phyloP scores from a whole-genome alignment of 441 rosid species.

The Francoa sonchifolia region DNA sequence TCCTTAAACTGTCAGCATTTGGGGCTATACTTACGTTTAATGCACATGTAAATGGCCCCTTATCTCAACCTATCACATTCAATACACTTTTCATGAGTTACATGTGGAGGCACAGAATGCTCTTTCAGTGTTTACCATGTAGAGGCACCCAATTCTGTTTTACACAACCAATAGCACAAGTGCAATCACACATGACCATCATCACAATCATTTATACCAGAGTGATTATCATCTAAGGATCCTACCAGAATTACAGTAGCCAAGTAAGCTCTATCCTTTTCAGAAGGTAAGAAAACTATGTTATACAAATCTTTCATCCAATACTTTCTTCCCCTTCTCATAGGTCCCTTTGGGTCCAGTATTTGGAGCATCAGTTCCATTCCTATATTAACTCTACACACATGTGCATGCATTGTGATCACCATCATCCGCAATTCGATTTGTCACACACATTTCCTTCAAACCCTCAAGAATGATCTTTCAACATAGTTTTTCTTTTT shows the following conservation, averaged over 20 bases:
- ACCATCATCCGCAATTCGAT: neutral
- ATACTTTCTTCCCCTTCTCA: conserved; percentile 15
- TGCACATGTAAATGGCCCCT: no score
- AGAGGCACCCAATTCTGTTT: conserved; percentile 10
- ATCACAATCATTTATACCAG: conserved; percentile 16
- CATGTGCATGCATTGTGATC: conserved; percentile 6
- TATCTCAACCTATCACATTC: no score
- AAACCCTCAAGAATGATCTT: conserved; percentile 21
- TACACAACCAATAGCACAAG: conserved; percentile 5
- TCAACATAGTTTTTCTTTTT: no score
- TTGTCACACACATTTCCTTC: conserved; percentile 7
- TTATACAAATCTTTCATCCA: conserved; percentile 6
- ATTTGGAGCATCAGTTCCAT: conserved; percentile 4
- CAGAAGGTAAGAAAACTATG: conserved; percentile 9
- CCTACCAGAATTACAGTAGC: conserved; percentile 12
- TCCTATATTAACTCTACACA: conserved; percentile 6
- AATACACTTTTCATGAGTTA: no score
- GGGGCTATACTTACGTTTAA: no score
- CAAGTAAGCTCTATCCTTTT: conserved; percentile 22
- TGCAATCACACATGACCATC: conserved; percentile 19
- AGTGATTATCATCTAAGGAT: conserved; percentile 9
- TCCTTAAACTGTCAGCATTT: no score
- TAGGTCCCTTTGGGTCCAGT: conserved; percentile 10
- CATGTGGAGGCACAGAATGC: no score
- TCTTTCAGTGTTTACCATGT: conserved; percentile 3